These are phyloP conservation scores for Neonectria magnoliae DNA, from an alignment of 2,329 filamentous ascomycete genomes.

Conservation along the genomic window DNA sequence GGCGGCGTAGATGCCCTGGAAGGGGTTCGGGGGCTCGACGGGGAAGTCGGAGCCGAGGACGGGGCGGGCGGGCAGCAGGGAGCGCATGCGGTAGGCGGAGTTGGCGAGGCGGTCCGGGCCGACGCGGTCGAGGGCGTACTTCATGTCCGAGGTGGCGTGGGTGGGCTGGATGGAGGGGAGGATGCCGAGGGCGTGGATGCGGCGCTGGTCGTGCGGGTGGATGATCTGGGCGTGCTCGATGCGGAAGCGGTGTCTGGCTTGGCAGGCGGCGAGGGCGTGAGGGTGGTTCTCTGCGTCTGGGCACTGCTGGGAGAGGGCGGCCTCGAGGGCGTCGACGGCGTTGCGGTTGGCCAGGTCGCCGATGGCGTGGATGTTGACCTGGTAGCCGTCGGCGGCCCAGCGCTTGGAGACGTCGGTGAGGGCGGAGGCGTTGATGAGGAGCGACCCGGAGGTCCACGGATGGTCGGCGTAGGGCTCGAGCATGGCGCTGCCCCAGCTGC, in stretches of 20 bases:
- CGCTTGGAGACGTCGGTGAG: conserved; percentile 62
- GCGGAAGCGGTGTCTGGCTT: conserved; percentile 67
- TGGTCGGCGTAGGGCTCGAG: conserved; percentile 76
- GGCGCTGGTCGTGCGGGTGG: conserved; percentile 69
- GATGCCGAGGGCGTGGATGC: conserved; percentile 68
- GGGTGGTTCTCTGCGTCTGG: conserved; percentile 6
- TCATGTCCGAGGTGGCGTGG: conserved; percentile 77
- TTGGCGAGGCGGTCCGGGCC: conserved; percentile 62
- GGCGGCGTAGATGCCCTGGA: conserved; percentile 76
- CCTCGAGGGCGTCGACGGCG: conserved; percentile 70
- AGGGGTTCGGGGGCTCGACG: conserved; percentile 74
- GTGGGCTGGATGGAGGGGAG: conserved; percentile 77
- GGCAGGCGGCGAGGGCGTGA: conserved; percentile 57
- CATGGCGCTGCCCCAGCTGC: conserved; percentile 77
- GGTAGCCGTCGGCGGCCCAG: conserved; percentile 70
- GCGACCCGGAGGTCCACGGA: conserved; percentile 68
- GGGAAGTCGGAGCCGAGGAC: conserved; percentile 77
- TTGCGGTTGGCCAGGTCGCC: conserved; percentile 75
- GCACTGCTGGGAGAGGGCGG: conserved; percentile 65
- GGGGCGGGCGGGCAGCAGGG: conserved; percentile 62
- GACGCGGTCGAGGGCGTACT: conserved; percentile 70
- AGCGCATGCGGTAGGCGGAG: conserved; percentile 74
- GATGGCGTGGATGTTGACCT: conserved; percentile 79
- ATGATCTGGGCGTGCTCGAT: conserved; percentile 79
- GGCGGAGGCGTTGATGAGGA: conserved; percentile 71